Base-by-base conservation (phyloP, 306 rosid genomes). In the Sophora flavescens region DNA sequence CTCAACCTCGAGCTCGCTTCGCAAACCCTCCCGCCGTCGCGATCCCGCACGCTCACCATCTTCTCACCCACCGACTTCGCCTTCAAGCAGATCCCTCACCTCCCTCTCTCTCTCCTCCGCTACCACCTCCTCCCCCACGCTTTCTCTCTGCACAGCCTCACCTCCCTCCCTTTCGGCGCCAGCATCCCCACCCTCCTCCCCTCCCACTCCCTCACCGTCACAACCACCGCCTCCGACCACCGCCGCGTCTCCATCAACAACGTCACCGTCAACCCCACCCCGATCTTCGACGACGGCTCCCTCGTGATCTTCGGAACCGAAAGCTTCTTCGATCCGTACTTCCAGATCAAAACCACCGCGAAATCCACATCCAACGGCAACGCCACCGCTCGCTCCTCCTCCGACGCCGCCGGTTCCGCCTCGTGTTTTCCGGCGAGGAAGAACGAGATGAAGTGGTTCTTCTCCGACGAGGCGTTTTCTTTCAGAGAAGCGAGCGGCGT, bases 141-240 rank as follows among this genome's bases (percentile, higher is more conserved):
- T 35, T 88, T 87, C 82, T 68, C 85, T 12, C 66, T 72, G 66
- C 79, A 76, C 12, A 68, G 84, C 74, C 87, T 91, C 78, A 58
- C 56, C 18, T 82, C 89, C 39, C 89, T 88, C 12, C 93, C 96
- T 10, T 66, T 15, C 58, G 91, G 93, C 14, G 90, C 91, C 78
- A 80, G 67, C 75, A 82, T 88, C 75, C 26, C 86, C 16, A 89
- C 93, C 1, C 73, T 87, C 26, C 89, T 84, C 54, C 41, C 76
- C 2, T 58, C 68, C 36, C 83, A 83, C 42, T 73, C 78, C 66
- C 84, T 91, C 60, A 68, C 78, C 54, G 64, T 87, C 72, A 87
- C 91, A 61, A 78, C 4, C 3, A 47, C 2, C 42, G 47, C 0
- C 6, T 17, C 14, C 69, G 32, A 42, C 5, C 5, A 6, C 52